phyloP scores from a whole-genome alignment of 441 rosid species.

The Populus hybrid region DNA sequence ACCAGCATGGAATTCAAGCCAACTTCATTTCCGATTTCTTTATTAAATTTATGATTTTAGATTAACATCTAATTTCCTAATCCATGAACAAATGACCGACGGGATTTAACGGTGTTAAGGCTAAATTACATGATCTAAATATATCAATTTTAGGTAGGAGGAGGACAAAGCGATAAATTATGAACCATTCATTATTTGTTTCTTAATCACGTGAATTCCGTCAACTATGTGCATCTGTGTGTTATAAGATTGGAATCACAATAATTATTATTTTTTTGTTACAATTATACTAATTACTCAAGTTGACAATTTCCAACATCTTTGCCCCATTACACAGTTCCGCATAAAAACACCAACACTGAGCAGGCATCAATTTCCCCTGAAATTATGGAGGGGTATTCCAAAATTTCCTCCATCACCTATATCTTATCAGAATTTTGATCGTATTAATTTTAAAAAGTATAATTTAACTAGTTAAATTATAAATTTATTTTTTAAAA shows the following conservation, averaged over 20 bases:
- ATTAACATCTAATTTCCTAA: background rate
- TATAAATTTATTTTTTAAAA: too few species aligned
- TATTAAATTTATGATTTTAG: background rate
- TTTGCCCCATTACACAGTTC: background rate
- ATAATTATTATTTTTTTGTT: too few species aligned
- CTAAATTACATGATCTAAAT: too few species aligned
- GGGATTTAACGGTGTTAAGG: too few species aligned
- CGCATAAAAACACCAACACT: background rate
- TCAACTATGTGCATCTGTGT: background rate
- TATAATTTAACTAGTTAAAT: too few species aligned
- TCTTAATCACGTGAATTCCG: background rate
- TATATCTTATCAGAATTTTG: too few species aligned
- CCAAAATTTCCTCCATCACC: background rate
- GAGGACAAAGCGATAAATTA: background rate
- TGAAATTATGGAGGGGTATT: background rate
- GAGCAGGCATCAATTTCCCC: background rate
- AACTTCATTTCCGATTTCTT: background rate
- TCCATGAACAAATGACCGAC: background rate
- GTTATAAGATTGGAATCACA: background rate
- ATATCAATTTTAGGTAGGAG: background rate
- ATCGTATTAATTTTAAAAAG: too few species aligned
- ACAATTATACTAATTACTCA: background rate
- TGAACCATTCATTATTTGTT: background rate
- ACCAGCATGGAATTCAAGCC: too few species aligned
- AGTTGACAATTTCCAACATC: background rate